Evolutionary conservation across 225 moss, liverwort and hornwort species (phyloP).

Genomic region (Bryum argenteum): DNA sequence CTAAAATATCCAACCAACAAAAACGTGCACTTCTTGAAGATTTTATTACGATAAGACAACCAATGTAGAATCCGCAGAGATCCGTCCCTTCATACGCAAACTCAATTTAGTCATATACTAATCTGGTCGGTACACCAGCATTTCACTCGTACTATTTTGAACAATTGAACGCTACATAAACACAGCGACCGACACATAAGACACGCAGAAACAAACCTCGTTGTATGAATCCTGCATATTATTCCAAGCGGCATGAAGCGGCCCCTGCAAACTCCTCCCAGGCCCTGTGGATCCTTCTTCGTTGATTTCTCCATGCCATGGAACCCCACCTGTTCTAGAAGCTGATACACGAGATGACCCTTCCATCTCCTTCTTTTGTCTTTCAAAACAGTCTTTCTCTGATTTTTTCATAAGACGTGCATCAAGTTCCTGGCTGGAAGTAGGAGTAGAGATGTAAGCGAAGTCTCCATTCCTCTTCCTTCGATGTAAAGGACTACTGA

Average conservation of each 20-base stretch:
- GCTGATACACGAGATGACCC: slow-evolving; percentile 41
- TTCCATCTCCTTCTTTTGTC: slow-evolving; percentile 37
- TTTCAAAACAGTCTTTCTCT: slow-evolving; percentile 28
- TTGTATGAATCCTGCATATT: slow-evolving; percentile 76
- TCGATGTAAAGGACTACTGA: slow-evolving; percentile 35
- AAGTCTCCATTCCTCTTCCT: slow-evolving; percentile 39
- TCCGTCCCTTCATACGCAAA: neutral
- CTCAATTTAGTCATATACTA: neutral
- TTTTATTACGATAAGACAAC: neutral
- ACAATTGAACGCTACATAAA: neutral
- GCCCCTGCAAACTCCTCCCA: slow-evolving; percentile 51
- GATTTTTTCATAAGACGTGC: slow-evolving; percentile 38
- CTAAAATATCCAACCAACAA: neutral
- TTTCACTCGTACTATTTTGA: neutral
- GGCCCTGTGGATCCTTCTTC: slow-evolving; percentile 31
- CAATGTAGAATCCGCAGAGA: neutral
- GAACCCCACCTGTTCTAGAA: slow-evolving; percentile 34
- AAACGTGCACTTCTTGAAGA: neutral
- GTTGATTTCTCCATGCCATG: slow-evolving; percentile 32
- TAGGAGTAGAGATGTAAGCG: slow-evolving; percentile 33
- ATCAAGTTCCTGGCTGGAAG: slow-evolving; percentile 53
- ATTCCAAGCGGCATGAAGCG: slow-evolving; percentile 88
- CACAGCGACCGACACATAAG: neutral
- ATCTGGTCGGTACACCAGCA: neutral
- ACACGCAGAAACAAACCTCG: slow-evolving; percentile 47